Conservation (phyloP, 2,329 filamentous ascomycete species). For the Penicillium aurantiogriseum region DNA sequence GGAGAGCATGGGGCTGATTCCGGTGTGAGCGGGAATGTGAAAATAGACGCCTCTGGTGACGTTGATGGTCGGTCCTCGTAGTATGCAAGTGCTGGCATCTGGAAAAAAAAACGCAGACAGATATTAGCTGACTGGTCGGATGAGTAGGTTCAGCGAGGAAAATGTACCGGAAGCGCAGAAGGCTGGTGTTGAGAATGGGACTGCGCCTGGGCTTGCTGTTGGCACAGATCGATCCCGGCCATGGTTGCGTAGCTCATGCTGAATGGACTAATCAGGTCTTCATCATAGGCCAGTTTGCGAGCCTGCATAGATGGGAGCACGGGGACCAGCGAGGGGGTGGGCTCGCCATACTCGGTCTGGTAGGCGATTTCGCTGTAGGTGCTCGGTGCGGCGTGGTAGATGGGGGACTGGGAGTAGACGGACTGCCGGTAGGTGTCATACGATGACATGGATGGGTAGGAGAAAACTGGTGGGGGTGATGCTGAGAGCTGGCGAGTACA, state of each 20-base stretch:
- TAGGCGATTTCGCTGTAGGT: constrained; percentile 36
- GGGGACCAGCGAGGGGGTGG: constrained; percentile 46
- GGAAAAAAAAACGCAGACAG: constrained; percentile 13
- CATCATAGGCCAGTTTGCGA: constrained; percentile 53
- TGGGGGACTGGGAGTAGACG: constrained; percentile 34
- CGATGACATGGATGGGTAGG: constrained; percentile 51
- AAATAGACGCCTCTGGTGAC: constrained; percentile 41
- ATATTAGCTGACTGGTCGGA: constrained; percentile 32
- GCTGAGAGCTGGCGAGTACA: constrained; percentile 59
- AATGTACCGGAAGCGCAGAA: constrained; percentile 45
- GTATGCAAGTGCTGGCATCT: constrained; percentile 30
- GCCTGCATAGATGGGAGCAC: constrained; percentile 49
- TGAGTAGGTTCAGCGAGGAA: constrained; percentile 31
- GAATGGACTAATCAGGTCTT: constrained; percentile 58
- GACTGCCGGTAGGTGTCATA: constrained; percentile 44
- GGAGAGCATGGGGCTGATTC: constrained; percentile 43
- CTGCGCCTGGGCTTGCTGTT: constrained; percentile 30
- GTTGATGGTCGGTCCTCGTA: constrained; percentile 43
- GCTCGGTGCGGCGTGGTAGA: constrained; percentile 35
- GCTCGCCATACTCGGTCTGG: constrained; percentile 42
- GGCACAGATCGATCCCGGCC: constrained; percentile 54
- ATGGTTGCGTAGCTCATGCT: constrained; percentile 61
- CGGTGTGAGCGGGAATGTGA: constrained; percentile 44
- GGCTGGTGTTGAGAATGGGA: constrained; percentile 32
- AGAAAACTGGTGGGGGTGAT: constrained; percentile 57